These are phyloP conservation scores for Amanita molliuscula DNA, from an alignment of 768 basidiomycete genomes.

Conservation along the genomic window DNA sequence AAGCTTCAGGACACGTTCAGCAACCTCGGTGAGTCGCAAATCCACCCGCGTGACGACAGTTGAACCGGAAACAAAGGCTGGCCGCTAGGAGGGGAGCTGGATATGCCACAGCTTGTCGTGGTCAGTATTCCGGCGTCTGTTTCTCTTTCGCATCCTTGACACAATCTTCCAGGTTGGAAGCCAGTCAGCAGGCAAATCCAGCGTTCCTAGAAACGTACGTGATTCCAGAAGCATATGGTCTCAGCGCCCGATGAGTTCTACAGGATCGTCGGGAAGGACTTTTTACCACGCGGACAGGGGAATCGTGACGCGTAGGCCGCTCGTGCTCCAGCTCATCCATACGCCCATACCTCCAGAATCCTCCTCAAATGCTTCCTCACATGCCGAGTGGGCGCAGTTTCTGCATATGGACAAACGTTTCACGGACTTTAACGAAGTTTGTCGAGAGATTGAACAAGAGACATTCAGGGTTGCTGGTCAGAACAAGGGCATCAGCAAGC, in stretches of 20 bases:
- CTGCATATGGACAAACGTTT: slow-evolving; percentile 93
- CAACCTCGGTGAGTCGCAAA: slow-evolving; percentile 58
- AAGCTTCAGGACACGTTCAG: slow-evolving; percentile 89
- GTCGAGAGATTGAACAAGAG: slow-evolving; percentile 96
- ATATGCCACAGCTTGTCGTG: slow-evolving; percentile 87
- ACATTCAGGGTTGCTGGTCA: slow-evolving; percentile 96
- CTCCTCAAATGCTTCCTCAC: slow-evolving; percentile 33
- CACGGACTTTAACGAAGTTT: slow-evolving; percentile 91
- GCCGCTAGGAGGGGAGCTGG: slow-evolving; percentile 69
- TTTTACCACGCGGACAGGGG: slow-evolving; percentile 86
- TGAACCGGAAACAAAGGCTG: slow-evolving; percentile 8
- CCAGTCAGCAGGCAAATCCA: slow-evolving; percentile 94
- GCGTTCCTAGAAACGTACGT: slow-evolving; percentile 92
- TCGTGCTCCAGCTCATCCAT: slow-evolving; percentile 93
- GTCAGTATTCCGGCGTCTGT: slow-evolving; percentile 34
- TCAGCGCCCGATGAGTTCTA: slow-evolving; percentile 1
- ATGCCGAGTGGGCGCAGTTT: slow-evolving; percentile 93
- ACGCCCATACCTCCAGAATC: slow-evolving; percentile 54
- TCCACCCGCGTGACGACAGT: slow-evolving; percentile 10
- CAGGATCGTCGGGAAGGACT: slow-evolving; percentile 92
- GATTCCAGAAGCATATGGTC: neutral
- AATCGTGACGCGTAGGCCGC: slow-evolving; percentile 92
- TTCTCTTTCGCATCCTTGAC: slow-evolving; percentile 3
- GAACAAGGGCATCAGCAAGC: slow-evolving; percentile 95
- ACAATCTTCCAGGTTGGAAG: slow-evolving; percentile 67